These are phyloP conservation scores for Raphanus sativus DNA, from an alignment of 345 rosid genomes.

Conservation along the genomic window DNA sequence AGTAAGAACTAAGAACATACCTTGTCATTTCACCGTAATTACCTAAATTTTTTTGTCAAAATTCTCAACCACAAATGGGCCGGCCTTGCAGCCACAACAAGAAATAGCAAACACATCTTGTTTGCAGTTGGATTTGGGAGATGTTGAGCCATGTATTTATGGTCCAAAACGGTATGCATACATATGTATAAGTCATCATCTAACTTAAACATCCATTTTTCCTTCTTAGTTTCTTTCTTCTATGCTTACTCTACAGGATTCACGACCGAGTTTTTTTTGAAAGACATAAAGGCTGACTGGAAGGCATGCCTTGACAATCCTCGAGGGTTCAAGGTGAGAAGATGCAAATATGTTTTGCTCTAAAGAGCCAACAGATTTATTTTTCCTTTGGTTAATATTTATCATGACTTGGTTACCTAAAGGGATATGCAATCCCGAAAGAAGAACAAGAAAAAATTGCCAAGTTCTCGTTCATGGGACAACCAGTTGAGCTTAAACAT, in stretches of 20 bases:
- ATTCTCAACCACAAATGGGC: background rate
- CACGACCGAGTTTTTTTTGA: constrained; percentile 76
- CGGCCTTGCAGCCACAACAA: constrained; percentile 57
- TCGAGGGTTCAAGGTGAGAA: constrained; percentile 70
- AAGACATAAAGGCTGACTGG: constrained; percentile 86
- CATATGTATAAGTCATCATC: background rate
- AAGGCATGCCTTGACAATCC: constrained; percentile 69
- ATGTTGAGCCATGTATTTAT: constrained; percentile 79
- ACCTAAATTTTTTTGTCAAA: constrained; percentile 9
- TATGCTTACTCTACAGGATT: constrained; percentile 44
- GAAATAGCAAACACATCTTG: constrained; percentile 71
- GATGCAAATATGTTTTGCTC: constrained; percentile 16
- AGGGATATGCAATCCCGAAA: constrained; percentile 78
- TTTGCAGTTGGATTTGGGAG: constrained; percentile 64
- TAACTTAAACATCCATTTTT: background rate
- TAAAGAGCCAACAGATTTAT: background rate
- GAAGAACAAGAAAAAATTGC: constrained; percentile 53
- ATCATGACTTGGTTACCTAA: background rate
- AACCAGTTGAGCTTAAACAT: constrained; percentile 67
- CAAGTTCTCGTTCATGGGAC: constrained; percentile 56
- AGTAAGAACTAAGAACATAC: constrained; percentile 44
- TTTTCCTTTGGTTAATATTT: background rate
- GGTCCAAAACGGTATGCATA: constrained; percentile 76
- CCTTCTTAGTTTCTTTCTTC: background rate
- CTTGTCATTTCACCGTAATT: background rate